Evolutionary conservation across 257 asterid genomes (phyloP).

Genomic region (Salvia rosmarinus): DNA sequence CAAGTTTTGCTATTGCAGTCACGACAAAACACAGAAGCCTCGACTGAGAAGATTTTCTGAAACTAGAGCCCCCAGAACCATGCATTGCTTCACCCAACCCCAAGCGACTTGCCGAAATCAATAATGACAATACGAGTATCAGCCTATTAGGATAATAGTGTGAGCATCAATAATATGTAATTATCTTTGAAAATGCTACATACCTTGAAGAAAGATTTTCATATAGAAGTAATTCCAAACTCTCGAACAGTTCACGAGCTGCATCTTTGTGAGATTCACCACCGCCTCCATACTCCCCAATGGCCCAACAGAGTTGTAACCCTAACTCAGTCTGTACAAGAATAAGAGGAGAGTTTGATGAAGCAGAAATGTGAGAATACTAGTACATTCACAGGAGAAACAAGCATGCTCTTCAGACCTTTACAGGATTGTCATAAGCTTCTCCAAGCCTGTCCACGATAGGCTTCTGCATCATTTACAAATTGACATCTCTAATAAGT

Average conservation of each 20-base stretch:
- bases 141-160: conserved; percentile 15
- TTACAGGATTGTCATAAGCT: conserved; percentile 74
- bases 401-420: conserved; percentile 48
- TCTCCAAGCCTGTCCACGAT: conserved; percentile 87
- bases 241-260: conserved; percentile 94
- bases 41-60: conserved; percentile 77
- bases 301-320: conserved; percentile 95
- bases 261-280: conserved; percentile 86
- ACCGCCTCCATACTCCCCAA: conserved; percentile 97
- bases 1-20: conserved; percentile 91
- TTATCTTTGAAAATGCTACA: conserved; percentile 16
- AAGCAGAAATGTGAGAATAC: conserved; percentile 17
- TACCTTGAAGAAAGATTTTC: conserved; percentile 92
- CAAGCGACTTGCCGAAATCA: conserved; percentile 60
- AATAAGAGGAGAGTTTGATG: conserved; percentile 24
- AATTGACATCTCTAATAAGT: conserved; percentile 11
- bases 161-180: not conserved
- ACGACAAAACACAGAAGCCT: conserved; percentile 93
- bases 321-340: conserved; percentile 79
- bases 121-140: conserved; percentile 31
- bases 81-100: conserved; percentile 66
- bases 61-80: conserved; percentile 65
- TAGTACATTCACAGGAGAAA: conserved; percentile 13
- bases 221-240: conserved; percentile 81
- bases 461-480: conserved; percentile 67